These are phyloP conservation scores for Austroboletus niveus DNA, from an alignment of 1,284 basidiomycete genomes.

Conservation along the genomic window DNA sequence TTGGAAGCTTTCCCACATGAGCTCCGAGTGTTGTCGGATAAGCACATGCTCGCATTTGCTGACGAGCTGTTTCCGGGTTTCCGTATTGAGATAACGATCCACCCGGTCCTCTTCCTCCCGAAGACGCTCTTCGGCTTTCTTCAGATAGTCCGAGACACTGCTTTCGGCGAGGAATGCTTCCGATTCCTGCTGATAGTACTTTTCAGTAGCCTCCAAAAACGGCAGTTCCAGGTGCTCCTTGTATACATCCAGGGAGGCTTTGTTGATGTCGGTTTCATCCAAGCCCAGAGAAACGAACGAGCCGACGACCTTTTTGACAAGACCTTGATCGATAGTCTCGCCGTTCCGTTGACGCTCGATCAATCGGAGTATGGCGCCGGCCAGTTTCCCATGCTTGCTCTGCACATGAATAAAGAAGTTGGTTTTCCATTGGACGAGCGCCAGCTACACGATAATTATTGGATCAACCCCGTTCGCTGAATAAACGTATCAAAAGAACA, in stretches of 20 bases:
- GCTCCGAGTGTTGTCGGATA: constrained; percentile 82
- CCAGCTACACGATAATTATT: constrained; percentile 55
- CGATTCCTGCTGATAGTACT: constrained; percentile 92
- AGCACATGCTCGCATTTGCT: constrained; percentile 91
- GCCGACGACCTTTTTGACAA: constrained; percentile 96
- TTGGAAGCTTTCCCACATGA: constrained; percentile 97
- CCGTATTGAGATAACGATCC: constrained; percentile 89
- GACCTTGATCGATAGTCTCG: constrained; percentile 88
- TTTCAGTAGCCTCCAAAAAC: constrained; percentile 87
- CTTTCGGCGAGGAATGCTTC: constrained; percentile 88
- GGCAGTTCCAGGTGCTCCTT: constrained; percentile 87
- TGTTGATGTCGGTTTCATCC: constrained; percentile 89
- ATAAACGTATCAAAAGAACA: constrained; percentile 31
- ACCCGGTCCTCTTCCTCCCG: constrained; percentile 96
- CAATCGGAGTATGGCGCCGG: constrained; percentile 83
- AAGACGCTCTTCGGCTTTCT: constrained; percentile 91
- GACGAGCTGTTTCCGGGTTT: constrained; percentile 85
- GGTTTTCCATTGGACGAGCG: constrained; percentile 93
- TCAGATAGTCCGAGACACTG: constrained; percentile 94
- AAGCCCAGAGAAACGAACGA: constrained; percentile 96
- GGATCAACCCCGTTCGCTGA: constrained; percentile 6
- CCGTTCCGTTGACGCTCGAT: constrained; percentile 95
- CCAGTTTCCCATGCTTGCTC: constrained; percentile 77
- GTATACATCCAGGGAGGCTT: constrained; percentile 93
- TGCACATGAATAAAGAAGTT: constrained; percentile 92